Evolutionary conservation across 2,329 filamentous ascomycete species (phyloP), one percentile per base, ranked within the genome.

Genomic region (Basipetospora chlamydospora): DNA sequence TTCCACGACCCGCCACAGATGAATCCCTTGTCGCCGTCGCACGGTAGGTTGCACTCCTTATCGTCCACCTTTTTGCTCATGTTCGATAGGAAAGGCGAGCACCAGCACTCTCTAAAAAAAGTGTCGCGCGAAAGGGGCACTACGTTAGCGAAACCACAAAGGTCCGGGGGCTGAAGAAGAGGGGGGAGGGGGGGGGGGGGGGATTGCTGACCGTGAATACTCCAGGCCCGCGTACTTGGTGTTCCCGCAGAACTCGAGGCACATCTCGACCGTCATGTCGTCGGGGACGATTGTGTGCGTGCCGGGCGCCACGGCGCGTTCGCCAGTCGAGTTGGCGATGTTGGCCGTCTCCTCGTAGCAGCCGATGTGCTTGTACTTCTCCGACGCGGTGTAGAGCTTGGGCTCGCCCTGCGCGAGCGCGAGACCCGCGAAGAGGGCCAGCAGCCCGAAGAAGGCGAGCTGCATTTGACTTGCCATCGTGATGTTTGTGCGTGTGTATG

Each of bases 321-420:
- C 33, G 32, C 55, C 55, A 20, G 56, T 55, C 4, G 65, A 58
- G 41, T 53, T 51, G 11, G 51, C 41, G 11, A 67, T 47, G 26
- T 56, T 54, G n/a, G 58, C 63, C 2, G 70, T 73, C 48, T 76
- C 71, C 45, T 71, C 70, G 55, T 56, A 74, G 56, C 72, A 77
- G 39, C 71, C 71, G n/a, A 53, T 48, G 51, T 74, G 74, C 12
- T 38, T 42, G 53, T 71, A 74, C 30, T 46, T 49, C 21, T 46
- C 42, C 5, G 54, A 52, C 26, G 46, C 47, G 33, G 49, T 49
- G 49, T 58, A 64, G 44, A 62, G 50, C 4, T 41, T 46, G 21
- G 51, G 44, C 3, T 28, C 44, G 15, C 1, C 20, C 32, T 22
- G n/a, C 15, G 18, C 26, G 9, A 22, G 6, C 5, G 23, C 12